Base-by-base conservation (phyloP, 768 basidiomycete species). In the Macrocybe gigantea region DNA sequence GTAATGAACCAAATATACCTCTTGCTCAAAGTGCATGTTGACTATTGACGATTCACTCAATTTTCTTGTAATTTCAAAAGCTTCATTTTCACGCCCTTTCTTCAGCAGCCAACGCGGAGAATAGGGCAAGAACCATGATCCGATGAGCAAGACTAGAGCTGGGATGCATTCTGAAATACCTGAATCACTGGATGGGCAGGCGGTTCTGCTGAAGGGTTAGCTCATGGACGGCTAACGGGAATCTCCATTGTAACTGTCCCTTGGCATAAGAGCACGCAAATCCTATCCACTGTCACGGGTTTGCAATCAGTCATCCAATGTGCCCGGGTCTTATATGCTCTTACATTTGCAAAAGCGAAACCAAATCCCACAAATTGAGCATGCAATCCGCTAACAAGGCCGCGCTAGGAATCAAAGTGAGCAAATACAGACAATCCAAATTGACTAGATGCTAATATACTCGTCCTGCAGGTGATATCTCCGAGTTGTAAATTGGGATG, bases 351-450 rank as follows among this genome's bases (percentile, higher is more conserved):
- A 30, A 51, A 8, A 7, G 42, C 40, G 41, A 48, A 51, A 11
- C 50, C 46, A 22, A 51, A 33, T 14, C 41, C 47, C 13, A 44
- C 42, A 22, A 51, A 44, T 42, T 48, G 46, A 5, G 46, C 50
- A 13, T 48, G 50, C n/a, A 51, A 36, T 13, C 50, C 50, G 32
- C 41, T 51, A 29, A 51, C 47, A 0, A 51, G 50, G 42, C 46
- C 50, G 35, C 45, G 47, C 50, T 51, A n/a, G 41, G 22, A 7
- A n/a, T 33, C 14, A 36, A 32, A n/a, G 13, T 2, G 7, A 33
- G 14, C 14, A 22, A 22, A 33, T 8, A 31, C 36, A 30, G 29
- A 12, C n/a, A 36, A 29, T 6, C 7, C 8, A 35, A 1, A 11
- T 11, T 3, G 30, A 6, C 38, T 5, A 31, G 5, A 8, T 33